Evolutionary conservation across 2,329 filamentous ascomycete species (phyloP), one percentile per base, ranked within the genome.

Genomic region (Corynespora cassiicola): DNA sequence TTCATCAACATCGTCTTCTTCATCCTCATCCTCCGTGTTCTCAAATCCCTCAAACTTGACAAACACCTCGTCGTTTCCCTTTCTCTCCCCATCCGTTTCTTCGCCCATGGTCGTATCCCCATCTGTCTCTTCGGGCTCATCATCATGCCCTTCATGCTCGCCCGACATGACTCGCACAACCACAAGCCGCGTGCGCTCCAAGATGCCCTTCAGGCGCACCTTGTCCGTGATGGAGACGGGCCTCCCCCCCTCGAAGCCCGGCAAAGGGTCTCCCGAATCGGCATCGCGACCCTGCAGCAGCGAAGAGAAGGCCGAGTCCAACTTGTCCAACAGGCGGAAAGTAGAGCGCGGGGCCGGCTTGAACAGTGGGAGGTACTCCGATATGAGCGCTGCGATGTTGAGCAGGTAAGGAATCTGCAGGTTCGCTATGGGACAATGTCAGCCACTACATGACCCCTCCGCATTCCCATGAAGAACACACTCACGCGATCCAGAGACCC

Each of bases 401-500:
- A 96, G 81, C 3, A 96, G 74, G 61, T 92, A 92, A 2, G 90
- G 88, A 9, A 92, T 82, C 69, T 96, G 90, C 7, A 96, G 73
- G 36, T 80, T 81, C 12, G 88, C 87, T 91, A 50, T 16, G 16
- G 10, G 11, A 18, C 11, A 12, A 34, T 8, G 23, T 10, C 17
- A 37, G 22, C 49, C 32, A 40, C 7, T 15, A 16, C 18, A 12
- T 15, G 14, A 33, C 33, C 48, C 28, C 47, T 31, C 12, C 5
- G 6, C 9, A 32, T 12, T 4, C 24, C 21, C 20, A 22, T 14
- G 12, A n/a, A 31, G 12, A 6, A 21, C 27, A 30, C 19, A 76
- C 88, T 64, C 75, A 90, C 90, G 90, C 15, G 91, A 96, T 7
- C 87, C 89, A 19, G 85, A 89, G 15, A 89, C 79, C 92, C 92